These are phyloP conservation scores for Scedosporium apiospermum DNA, from an alignment of 2,329 filamentous ascomycete species.

Conservation along the genomic window DNA sequence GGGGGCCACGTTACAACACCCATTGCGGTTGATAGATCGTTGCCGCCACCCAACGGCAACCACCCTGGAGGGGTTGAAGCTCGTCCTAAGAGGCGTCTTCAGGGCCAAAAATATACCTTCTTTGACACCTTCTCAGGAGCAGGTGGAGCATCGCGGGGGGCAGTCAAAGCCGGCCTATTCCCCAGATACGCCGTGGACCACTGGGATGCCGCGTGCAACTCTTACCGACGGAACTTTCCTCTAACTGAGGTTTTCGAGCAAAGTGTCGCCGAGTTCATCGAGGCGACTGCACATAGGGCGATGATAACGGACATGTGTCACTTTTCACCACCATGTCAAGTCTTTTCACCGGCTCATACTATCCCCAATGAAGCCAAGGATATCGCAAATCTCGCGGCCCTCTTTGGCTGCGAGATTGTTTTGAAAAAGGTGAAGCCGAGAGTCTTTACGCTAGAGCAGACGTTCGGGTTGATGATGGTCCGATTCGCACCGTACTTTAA, in stretches of 20 bases:
- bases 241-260: conserved; percentile 36
- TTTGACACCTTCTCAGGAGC: conserved; percentile 67
- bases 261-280: conserved; percentile 38
- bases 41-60: too few species aligned
- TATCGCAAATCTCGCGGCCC: conserved; percentile 54
- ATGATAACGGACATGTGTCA: conserved; percentile 55
- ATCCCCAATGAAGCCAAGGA: conserved; percentile 55
- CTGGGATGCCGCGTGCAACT: conserved; percentile 42
- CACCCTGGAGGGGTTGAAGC: too few species aligned
- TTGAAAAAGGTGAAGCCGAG: conserved; percentile 52
- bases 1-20: conserved; percentile 10
- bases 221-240: conserved; percentile 51
- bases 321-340: conserved; percentile 69
- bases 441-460: conserved; percentile 71
- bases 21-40: conserved; percentile 16
- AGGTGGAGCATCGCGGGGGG: conserved; percentile 61
- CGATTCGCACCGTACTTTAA: conserved; percentile 47
- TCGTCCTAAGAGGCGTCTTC: neutral
- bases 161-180: conserved; percentile 44
- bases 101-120: conserved; percentile 48
- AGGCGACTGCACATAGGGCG: conserved; percentile 21
- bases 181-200: conserved; percentile 57
- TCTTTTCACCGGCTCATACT: conserved; percentile 65
- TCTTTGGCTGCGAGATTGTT: conserved; percentile 44
- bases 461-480: conserved; percentile 52